phyloP scores from a whole-genome alignment of 2,329 filamentous ascomycete genomes.

The Verticillium longisporum region DNA sequence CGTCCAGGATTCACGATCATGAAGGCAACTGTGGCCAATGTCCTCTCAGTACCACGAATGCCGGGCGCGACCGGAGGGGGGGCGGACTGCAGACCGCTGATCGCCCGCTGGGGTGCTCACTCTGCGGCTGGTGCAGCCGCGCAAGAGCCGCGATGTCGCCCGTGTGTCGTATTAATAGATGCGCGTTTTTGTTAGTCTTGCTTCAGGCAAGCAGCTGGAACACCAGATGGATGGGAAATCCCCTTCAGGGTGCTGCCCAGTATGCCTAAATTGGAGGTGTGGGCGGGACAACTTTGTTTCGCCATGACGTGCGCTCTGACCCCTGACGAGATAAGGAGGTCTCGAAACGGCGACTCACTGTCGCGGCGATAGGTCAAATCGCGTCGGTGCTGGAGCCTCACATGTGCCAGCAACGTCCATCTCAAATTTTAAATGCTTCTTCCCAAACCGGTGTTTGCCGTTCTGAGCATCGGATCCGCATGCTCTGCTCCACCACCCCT shows the following conservation, averaged over 20 bases:
- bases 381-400: background rate
- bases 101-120: background rate
- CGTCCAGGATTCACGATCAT: background rate
- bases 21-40: background rate
- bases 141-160: background rate
- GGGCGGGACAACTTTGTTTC: background rate
- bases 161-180: background rate
- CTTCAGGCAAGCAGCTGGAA: background rate
- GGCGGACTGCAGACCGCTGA: background rate
- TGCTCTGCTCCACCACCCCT: background rate
- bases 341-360: background rate
- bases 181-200: background rate
- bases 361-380: background rate
- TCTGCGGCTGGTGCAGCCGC: background rate
- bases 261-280: background rate
- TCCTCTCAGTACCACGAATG: too few relatives aligned
- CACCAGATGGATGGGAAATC: background rate
- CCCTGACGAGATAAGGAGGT: background rate
- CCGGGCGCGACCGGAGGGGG: background rate
- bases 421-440: background rate
- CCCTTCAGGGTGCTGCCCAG: background rate
- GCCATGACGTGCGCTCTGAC: background rate
- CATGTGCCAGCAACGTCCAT: background rate
- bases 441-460: background rate
- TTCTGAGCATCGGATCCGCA: background rate